Base-by-base conservation (phyloP, 129 eudicot genomes). In the Flaveria robusta region DNA sequence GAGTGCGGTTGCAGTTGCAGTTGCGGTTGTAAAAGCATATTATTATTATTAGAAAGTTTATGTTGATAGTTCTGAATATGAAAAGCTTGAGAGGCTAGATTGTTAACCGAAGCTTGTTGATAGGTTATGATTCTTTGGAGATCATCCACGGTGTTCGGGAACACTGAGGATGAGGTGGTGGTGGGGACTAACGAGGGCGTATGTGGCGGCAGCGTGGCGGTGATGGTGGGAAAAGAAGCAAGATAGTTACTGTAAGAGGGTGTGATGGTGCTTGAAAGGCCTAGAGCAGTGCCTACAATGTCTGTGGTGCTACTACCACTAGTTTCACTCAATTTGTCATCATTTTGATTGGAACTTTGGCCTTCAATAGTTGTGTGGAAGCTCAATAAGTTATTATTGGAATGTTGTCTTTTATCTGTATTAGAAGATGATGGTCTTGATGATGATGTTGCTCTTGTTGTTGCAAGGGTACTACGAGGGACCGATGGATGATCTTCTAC, bases 401-500 rank as follows among this genome's bases (percentile, higher is more conserved):
- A 66, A 47, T 71, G 27, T n/a, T 69, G 81, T 7, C 75, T 75
- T 41, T 75, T 69, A 18, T 62, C 52, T 5, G 56, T 43, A 24
- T 51, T 74, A 37, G 68, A 74, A 18, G 71, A 66, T 11, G 71
- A 66, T 11, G 63, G 42, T 74, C 79, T 45, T 68, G 93, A 86
- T 68, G 96, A 81, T 31, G 92, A 74, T 34, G 39, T 34, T 16
- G 87, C 87, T 65, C 83, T 80, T 46, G 92, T 75, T 1, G 88
- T 80, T 0, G 84, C 76, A 15, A 88, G 84, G 0, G 84, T 80
- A 2, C 98, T 80, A 2, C 98, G 91, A 12, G 94, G 96, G 52
- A 92, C 87, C 46, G 93, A 87, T 10, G 90, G 96, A 43, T 92
- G 96, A 68, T 89, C 96, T 79, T 89, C 98, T 13, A 92, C 88